Evolutionary conservation across 1,139 yeast genomes (phyloP), one percentile per base, ranked within the genome.

Genomic region (Hansenula anomala): DNA sequence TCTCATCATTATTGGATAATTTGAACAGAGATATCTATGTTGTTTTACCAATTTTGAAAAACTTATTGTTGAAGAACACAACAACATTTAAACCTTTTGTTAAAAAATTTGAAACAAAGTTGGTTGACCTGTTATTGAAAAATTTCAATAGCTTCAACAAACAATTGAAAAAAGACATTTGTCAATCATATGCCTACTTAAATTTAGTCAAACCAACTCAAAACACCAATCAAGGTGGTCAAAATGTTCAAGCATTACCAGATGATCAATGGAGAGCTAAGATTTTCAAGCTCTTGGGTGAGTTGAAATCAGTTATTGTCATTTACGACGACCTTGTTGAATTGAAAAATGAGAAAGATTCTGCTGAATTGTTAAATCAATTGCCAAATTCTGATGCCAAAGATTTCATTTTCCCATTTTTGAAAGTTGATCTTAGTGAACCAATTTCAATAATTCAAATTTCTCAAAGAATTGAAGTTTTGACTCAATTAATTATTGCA

Each of bases 41-140:
- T 23, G 57, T 73, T 23, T 57, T 82, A 20, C 69, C 69, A 3
- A 69, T 83, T 1, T 62, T 86, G 45, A 66, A 66, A 40, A 64
- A 60, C 17, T 58, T 83, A 16, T 63, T 84, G 36, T 61, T 63
- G 32, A 67, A 72, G 44, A 86, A 85, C 56, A 75, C 95, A 1
- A 85, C 94, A 5, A 83, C 95, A 3, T 85, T 87, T 56, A 74
- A 92, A 58, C 95, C 96, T 10, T 80, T 71, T 61, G 83, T 81
- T 11, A 73, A 75, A 46, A 80, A 80, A 52, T 73, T 78, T 45
- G 75, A 78, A 42, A 60, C 60, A 6, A 69, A 69, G 27, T 59
- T 87, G 31, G 43, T 68, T 18, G 54, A 53, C 8, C 42, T 70
- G 17, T 41, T 73, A 40, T 66, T 50, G 14, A 49, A 55, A 5